Percentiles rank a stretch among this genome's conserved stretches.
Conservation (phyloP, 257 asterid species). For the Echium plantagineum region DNA sequence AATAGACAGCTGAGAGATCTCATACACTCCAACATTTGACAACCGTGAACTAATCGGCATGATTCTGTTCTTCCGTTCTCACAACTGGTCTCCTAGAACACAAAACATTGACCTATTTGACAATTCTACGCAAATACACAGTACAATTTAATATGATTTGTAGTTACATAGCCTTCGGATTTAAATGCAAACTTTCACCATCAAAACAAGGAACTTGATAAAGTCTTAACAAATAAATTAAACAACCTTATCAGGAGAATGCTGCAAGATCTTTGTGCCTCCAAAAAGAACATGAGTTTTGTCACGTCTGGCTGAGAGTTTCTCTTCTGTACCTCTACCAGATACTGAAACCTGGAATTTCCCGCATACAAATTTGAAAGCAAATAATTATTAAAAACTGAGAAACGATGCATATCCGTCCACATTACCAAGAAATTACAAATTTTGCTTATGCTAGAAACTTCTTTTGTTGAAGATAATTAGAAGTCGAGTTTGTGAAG, state of each 20-base stretch:
- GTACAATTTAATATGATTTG: background rate
- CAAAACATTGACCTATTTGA: too few relatives aligned
- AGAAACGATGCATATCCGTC: background rate
- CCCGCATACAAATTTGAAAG: background rate
- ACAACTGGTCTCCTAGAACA: too few relatives aligned
- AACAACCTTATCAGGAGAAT: slow-evolving; percentile 84
- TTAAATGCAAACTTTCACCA: background rate
- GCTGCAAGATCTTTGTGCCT: slow-evolving; percentile 95
- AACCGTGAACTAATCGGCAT: background rate
- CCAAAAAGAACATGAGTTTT: slow-evolving; percentile 94
- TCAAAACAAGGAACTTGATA: background rate
- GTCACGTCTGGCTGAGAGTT: slow-evolving; percentile 68
- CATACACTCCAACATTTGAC: too few relatives aligned
- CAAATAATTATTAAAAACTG: background rate
- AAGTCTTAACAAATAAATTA: background rate
- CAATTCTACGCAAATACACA: background rate
- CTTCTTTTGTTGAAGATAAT: too few relatives aligned
- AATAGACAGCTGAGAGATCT: too few relatives aligned
- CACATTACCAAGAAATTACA: background rate
- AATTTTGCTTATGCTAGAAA: too few relatives aligned
- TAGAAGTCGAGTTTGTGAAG: too few relatives aligned
- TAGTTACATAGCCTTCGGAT: background rate
- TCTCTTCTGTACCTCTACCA: slow-evolving; percentile 73
- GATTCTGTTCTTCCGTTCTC: background rate
- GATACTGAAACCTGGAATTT: slow-evolving; percentile 61